Evolutionary conservation across 1,284 basidiomycete genomes (phyloP), one percentile per base, ranked within the genome.

Genomic region (Ganoderma resinaceum): DNA sequence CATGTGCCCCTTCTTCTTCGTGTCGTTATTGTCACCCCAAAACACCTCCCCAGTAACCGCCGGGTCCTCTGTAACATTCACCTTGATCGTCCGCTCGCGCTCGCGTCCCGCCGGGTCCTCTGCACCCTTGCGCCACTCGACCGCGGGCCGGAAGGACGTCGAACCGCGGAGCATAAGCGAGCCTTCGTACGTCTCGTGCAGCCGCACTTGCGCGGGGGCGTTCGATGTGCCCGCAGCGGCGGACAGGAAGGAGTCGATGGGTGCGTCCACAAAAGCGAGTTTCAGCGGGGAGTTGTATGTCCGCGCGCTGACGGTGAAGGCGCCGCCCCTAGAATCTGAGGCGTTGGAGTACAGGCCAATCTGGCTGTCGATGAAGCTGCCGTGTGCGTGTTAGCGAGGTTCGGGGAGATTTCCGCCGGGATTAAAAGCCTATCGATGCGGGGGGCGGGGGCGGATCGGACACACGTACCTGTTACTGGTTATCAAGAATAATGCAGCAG

Each of bases 131-230:
- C 23, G n/a, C 65, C 49, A 53, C 52, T 66, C 40, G 38, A 71
- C 63, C 18, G 42, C 37, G n/a, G 69, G 72, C n/a, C 61, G 58
- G 49, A 77, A 58, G 40, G 77, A 64, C 12, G 76, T 73, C 33
- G 74, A 66, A 37, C 80, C 78, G 60, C 71, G 40, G 66, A 81
- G 72, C 23, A 71, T 70, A 75, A 85, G 85, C 2, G 66, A 67
- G 20, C 85, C 87, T 68, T 88, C 84, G 69, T 79, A 86, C 2
- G 85, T 79, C 42, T 74, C 65, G 63, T 82, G 79, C 5, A 86
- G 78, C 40, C 70, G 60, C 12, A 82, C 79, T 26, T 72, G 61
- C 2, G 81, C 77, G 1, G 71, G 77, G 6, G 77, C 77, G 37
- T 82, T 74, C 4, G 79, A 72, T 37, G 84, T 81, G 37, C 69